Evolutionary conservation across 345 rosid genomes (phyloP), one percentile per base, ranked within the genome.

Genomic region (Gossypium stocksii): DNA sequence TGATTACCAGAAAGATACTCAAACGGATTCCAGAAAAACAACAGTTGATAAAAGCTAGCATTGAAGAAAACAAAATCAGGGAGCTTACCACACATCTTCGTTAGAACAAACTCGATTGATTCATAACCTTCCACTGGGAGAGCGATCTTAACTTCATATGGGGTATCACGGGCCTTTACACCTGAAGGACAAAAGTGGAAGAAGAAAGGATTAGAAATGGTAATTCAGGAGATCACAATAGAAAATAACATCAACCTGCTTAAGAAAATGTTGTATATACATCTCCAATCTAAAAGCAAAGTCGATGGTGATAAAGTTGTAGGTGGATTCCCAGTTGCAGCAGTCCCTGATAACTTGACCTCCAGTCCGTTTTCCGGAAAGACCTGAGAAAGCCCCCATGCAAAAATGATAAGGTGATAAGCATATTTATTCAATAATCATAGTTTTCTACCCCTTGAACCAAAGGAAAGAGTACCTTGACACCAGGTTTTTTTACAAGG

Each of bases 251-350:
- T 38, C 45, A 41, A 17, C 23, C 62, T 66, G 77, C 53, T 48
- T 51, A 65, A 56, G 16, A 44, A n/a, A 67, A 71, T 56, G 57
- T 54, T 51, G 71, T 27, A 56, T 76, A 62, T 91, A 95, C 99
- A 95, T 74, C 82, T 89, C 99, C 99, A 95, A 62, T 93, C 90
- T 77, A 93, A 74, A 69, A 84, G 76, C 81, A 95, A 79, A 73
- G 88, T 74, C 25, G 98, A 81, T 14, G 98, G 99, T 23, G 98
- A 84, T 82, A 95, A 79, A 71, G 99, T 93, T 73, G 99, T 90
- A 19, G 98, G 97, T 75, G 86, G 86, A 45, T 77, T 87, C 77
- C 88, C 96, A 27, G 79, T 79, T 34, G 90, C 82, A 1, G 82
- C 97, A 23, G 93, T 86, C 51, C 98, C 98, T 27, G 90, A 83